phyloP scores from a whole-genome alignment of 768 basidiomycete species.

The Tephrocybe rancida region DNA sequence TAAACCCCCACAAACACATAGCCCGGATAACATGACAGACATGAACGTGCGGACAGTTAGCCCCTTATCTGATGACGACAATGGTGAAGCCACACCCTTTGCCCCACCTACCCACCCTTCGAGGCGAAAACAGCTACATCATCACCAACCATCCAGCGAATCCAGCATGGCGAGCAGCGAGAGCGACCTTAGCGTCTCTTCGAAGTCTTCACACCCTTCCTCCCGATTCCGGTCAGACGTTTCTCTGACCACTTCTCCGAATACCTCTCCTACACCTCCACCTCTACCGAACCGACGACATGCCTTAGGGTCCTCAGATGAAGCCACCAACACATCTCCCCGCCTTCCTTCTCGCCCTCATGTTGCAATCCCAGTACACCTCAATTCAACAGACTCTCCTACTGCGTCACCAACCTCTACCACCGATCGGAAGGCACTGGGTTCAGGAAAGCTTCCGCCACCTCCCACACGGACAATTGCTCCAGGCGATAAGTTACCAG shows the following conservation, averaged over 20 bases:
- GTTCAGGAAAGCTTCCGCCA: slow-evolving; percentile 54
- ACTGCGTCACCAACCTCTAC: slow-evolving; percentile 19
- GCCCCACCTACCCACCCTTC: slow-evolving; percentile 19
- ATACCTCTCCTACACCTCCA: slow-evolving; percentile 34
- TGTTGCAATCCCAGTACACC: slow-evolving; percentile 18
- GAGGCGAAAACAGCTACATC: slow-evolving; percentile 18
- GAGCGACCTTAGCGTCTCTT: slow-evolving; percentile 26
- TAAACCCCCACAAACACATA: slow-evolving; percentile 21
- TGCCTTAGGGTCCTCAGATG: slow-evolving; percentile 23
- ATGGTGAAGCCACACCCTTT: slow-evolving; percentile 12
- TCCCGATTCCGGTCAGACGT: slow-evolving; percentile 32
- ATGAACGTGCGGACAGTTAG: slow-evolving; percentile 19
- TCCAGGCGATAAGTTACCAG: slow-evolving; percentile 69
- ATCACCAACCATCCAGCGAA: slow-evolving; percentile 28
- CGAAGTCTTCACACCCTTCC: slow-evolving; percentile 32
- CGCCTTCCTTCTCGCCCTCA: slow-evolving; percentile 29
- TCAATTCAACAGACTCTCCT: slow-evolving; percentile 13
- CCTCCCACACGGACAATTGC: slow-evolving; percentile 78
- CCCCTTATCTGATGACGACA: slow-evolving; percentile 25
- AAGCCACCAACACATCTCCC: slow-evolving; percentile 26
- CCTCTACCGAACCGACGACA: slow-evolving; percentile 48
- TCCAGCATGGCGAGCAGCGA: slow-evolving; percentile 44
- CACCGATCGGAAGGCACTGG: slow-evolving; percentile 42
- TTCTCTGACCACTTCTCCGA: slow-evolving; percentile 20
- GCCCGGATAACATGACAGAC: slow-evolving; percentile 15